Percentiles rank a stretch among this genome's conserved stretches.
phyloP scores from a whole-genome alignment of 305 asterid species.

The Fraxinus nigra region DNA sequence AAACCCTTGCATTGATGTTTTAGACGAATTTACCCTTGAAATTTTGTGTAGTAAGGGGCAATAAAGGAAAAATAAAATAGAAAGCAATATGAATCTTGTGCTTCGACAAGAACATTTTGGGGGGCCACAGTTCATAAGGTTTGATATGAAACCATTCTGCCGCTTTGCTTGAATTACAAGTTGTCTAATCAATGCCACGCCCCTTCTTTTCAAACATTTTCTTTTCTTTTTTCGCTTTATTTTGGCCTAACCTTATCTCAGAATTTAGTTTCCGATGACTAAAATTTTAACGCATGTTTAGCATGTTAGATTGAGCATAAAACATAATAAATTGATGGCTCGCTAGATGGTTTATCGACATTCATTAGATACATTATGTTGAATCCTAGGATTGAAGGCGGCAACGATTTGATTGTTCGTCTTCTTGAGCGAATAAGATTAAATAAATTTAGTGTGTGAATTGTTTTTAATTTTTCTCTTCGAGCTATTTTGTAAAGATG shows the following conservation, averaged over 20 bases:
- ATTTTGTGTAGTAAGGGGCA: background rate
- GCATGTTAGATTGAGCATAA: background rate
- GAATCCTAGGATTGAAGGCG: background rate
- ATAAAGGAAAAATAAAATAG: background rate
- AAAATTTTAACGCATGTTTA: background rate
- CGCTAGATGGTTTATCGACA: background rate
- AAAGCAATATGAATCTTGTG: background rate
- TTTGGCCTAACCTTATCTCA: background rate
- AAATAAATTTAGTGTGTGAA: no score
- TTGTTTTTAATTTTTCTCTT: no score
- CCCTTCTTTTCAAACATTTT: constrained; percentile 10
- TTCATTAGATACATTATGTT: background rate
- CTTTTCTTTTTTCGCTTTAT: background rate
- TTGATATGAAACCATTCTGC: constrained; percentile 35
- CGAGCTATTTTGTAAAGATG: background rate
- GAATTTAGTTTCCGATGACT: background rate
- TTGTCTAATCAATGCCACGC: constrained; percentile 21
- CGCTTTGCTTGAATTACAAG: constrained; percentile 50
- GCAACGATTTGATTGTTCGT: background rate
- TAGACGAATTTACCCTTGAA: constrained; percentile 25
- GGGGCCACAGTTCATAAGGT: constrained; percentile 15
- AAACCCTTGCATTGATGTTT: background rate
- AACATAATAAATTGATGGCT: background rate
- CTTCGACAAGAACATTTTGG: constrained; percentile 1
- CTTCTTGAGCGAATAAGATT: background rate